These are phyloP conservation scores for Aspergillus sergii DNA, from an alignment of 2,329 filamentous ascomycete genomes.

Conservation along the genomic window DNA sequence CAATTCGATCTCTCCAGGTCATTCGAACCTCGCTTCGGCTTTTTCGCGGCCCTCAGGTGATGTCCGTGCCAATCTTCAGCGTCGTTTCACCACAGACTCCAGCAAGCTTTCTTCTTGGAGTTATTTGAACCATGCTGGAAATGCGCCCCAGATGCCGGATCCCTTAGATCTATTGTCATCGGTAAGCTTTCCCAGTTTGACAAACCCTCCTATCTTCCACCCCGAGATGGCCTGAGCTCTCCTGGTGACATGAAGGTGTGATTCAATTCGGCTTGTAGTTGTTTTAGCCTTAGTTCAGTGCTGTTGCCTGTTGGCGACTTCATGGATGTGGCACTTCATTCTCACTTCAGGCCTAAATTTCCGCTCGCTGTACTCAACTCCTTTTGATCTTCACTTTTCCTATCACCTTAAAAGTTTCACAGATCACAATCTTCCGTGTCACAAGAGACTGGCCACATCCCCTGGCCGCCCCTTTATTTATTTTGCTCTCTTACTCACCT, in stretches of 20 bases:
- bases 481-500: conserved; percentile 6
- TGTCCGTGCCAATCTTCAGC: conserved; percentile 75
- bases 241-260: not conserved
- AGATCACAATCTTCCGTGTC: not conserved
- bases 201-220: conserved; percentile 3
- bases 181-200: conserved; percentile 45
- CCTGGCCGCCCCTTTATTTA: not conserved
- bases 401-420: not conserved
- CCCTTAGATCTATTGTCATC: conserved; percentile 56
- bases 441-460: not conserved
- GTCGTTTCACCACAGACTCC: conserved; percentile 92
- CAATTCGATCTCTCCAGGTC: conserved; percentile 70
- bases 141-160: conserved; percentile 55
- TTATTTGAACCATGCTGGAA: conserved; percentile 57
- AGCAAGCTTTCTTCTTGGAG: conserved; percentile 76
- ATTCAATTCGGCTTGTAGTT: not conserved
- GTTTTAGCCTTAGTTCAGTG: not conserved
- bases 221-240: not conserved
- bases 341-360: not conserved
- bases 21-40: conserved; percentile 64
- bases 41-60: conserved; percentile 63
- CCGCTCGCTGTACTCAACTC: not conserved
- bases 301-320: not conserved
- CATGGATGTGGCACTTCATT: not conserved
- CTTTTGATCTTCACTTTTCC: not conserved